A percentile compares a stretch with the other conserved stretches of the same genome.
Conservation (phyloP, 495 filamentous ascomycete genomes). For the Penicillium desertorum region DNA sequence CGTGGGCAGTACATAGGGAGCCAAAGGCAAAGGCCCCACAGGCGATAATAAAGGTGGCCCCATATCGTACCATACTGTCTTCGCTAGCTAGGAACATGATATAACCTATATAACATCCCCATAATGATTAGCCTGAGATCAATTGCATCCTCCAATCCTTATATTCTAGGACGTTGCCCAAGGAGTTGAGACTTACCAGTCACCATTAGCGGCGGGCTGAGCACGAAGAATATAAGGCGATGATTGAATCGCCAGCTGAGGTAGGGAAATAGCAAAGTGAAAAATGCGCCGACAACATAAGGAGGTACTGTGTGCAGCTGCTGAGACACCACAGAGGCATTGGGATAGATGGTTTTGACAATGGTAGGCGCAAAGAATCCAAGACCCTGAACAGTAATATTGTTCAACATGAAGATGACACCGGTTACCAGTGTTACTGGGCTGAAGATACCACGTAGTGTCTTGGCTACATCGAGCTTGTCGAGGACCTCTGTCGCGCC, state of each 20-base stretch:
- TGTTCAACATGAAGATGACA: slow-evolving; percentile 54
- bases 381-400: slow-evolving; percentile 56
- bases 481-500: slow-evolving; percentile 60
- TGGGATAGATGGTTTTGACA: slow-evolving; percentile 60
- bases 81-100: slow-evolving; percentile 66
- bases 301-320: slow-evolving; percentile 72
- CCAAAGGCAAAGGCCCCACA: slow-evolving; percentile 57
- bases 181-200: slow-evolving; percentile 30
- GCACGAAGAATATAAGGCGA: slow-evolving; percentile 48
- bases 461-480: slow-evolving; percentile 46
- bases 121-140: not conserved
- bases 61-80: slow-evolving; percentile 58
- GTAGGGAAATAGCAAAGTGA: slow-evolving; percentile 61
- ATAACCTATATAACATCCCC: slow-evolving; percentile 44
- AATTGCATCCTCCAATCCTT: too few relatives aligned
- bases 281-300: slow-evolving; percentile 67
- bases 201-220: slow-evolving; percentile 56
- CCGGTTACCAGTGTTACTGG: slow-evolving; percentile 48
- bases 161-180: not conserved
- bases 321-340: slow-evolving; percentile 53
- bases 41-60: slow-evolving; percentile 69
- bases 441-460: slow-evolving; percentile 48
- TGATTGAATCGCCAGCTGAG: slow-evolving; percentile 59
- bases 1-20: slow-evolving; percentile 63
- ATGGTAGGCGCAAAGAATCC: slow-evolving; percentile 75